These are phyloP conservation scores for Barnettozyma californica DNA, from an alignment of 805 yeast species.

Conservation along the genomic window DNA sequence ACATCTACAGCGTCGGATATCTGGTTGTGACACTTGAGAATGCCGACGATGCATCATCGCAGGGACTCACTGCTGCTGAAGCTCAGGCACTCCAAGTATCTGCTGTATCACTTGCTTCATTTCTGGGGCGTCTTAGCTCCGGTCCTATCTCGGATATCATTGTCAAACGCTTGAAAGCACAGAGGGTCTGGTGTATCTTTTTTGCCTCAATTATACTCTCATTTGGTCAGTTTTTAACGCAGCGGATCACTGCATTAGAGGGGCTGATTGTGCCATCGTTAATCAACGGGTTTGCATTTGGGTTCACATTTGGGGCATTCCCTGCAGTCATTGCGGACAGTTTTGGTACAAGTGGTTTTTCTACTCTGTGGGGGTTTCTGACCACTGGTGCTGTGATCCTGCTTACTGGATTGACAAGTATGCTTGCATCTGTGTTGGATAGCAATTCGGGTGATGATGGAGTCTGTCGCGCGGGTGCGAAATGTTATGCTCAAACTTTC, in stretches of 20 bases:
- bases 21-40: constrained; percentile 47
- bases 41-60: constrained; percentile 18
- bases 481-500: constrained; percentile 44
- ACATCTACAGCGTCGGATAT: constrained; percentile 70
- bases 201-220: constrained; percentile 35
- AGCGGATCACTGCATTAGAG: constrained; percentile 33
- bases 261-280: constrained; percentile 46
- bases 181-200: constrained; percentile 61
- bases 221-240: constrained; percentile 31
- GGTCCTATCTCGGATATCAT: constrained; percentile 64
- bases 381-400: constrained; percentile 65
- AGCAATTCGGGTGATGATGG: constrained; percentile 35
- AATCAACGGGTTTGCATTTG: constrained; percentile 61
- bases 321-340: constrained; percentile 73
- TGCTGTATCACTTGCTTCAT: constrained; percentile 57
- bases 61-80: constrained; percentile 31
- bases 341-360: constrained; percentile 62
- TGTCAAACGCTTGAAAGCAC: constrained; percentile 44
- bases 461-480: constrained; percentile 38
- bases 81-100: constrained; percentile 71
- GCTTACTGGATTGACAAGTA: constrained; percentile 47
- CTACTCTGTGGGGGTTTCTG: constrained; percentile 71
- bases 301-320: constrained; percentile 64
- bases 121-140: constrained; percentile 56
- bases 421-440: constrained; percentile 53